phyloP scores from a whole-genome alignment of 768 basidiomycete species.

The Neoboletus brunneissimus region DNA sequence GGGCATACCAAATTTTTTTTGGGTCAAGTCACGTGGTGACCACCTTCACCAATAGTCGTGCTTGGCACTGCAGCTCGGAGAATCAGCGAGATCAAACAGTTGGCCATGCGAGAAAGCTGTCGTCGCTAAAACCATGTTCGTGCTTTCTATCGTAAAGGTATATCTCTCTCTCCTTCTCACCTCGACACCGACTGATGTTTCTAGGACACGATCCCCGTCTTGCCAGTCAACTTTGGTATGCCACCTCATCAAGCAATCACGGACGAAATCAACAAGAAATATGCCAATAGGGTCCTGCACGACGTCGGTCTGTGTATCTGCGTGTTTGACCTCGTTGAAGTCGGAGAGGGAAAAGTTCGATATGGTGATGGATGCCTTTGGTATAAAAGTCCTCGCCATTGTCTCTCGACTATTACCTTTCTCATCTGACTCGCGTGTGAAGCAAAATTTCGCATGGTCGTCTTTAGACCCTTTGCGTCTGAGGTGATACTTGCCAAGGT shows the following conservation, averaged over 20 bases:
- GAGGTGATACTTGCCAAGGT: conserved; percentile 91
- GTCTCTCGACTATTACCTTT: neutral
- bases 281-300: conserved; percentile 87
- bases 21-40: conserved; percentile 12
- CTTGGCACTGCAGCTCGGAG: neutral
- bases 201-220: conserved; percentile 89
- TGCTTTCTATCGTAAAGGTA: conserved; percentile 45
- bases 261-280: conserved; percentile 91
- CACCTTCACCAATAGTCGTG: neutral
- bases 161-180: neutral
- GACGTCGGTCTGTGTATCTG: conserved; percentile 90
- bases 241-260: conserved; percentile 77
- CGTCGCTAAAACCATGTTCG: conserved; percentile 37
- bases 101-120: neutral
- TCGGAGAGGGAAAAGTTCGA: conserved; percentile 87
- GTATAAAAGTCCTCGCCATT: conserved; percentile 69
- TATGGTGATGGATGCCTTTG: conserved; percentile 95
- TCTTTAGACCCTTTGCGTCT: conserved; percentile 87
- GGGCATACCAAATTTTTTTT: conserved; percentile 5
- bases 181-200: neutral
- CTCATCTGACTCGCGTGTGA: conserved; percentile 4
- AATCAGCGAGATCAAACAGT: neutral
- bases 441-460: conserved; percentile 88
- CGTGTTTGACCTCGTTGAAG: conserved; percentile 82
- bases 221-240: conserved; percentile 79